Base-by-base conservation (phyloP, 2,329 filamentous ascomycete genomes). In the Botryotinia calthae region DNA sequence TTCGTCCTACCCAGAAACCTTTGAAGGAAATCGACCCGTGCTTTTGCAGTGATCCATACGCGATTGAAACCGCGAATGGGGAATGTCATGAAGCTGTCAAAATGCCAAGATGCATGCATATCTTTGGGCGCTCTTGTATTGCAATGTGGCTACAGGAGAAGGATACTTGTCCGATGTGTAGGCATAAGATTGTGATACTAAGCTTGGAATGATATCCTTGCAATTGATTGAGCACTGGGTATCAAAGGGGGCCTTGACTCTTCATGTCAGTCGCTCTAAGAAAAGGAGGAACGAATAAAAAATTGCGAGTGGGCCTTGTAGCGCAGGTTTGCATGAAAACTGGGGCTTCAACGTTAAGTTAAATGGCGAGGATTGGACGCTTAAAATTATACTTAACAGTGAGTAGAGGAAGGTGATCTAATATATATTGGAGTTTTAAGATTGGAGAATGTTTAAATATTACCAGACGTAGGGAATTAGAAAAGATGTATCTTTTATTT, bases 121-220 rank as follows among this genome's bases (percentile, higher is more conserved):
- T 67, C 0, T 67, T 67, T 42, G 64, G 64, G 12, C 25, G 34
- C 6, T 22, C 9, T 40, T 67, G 64, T 54, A 67, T 67, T 67
- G 64, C 10, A 14, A 20, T 0, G 6, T 67, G 64, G 64, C 48
- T 67, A 2, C 48, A 67, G 34, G 16, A 40, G 34, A 42, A 67
- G 1, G 7, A 67, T 56, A 56, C 64, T 14, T 54, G 64, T 56
- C 64, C 48, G 16, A 31, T 67, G 46, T 67, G 64, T 67, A 67
- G 48, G 48, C 25, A 40, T 22, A 40, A 28, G 18, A 4, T 67
- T 56, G 8, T n/a, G 25, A 7, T 54, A 7, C 0, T 54, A n/a
- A 25, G 12, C 16, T n/a, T 54, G 25, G 25, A n/a, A 54, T n/a
- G 48, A 54, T n/a, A 2, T 3, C 0, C 10, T 54, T 54, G 48